Percentiles rank a stretch among this genome's conserved stretches.
Conservation (phyloP, 129 eudicot genomes). For the Centaurea solstitialis region DNA sequence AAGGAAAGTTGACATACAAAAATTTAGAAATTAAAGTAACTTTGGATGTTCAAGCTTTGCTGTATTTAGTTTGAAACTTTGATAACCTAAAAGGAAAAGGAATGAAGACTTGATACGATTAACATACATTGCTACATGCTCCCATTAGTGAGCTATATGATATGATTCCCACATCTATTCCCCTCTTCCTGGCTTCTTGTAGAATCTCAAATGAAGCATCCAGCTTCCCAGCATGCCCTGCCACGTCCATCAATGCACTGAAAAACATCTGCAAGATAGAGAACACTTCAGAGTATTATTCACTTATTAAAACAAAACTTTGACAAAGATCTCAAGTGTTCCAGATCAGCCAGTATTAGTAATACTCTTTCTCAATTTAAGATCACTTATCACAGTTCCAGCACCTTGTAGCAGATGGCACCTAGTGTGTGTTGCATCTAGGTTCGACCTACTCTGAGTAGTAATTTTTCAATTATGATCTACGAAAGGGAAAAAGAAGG, state of each 20-base stretch:
- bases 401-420: not conserved
- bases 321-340: not conserved
- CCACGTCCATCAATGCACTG: conserved; percentile 94
- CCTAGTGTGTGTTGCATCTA: not conserved
- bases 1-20: not conserved
- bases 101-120: not conserved
- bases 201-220: conserved; percentile 89
- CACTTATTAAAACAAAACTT: not conserved
- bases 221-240: conserved; percentile 89
- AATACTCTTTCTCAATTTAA: not conserved
- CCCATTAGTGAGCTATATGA: conserved; percentile 98
- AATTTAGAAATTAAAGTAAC: not conserved
- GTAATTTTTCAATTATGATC: not conserved
- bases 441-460: not conserved
- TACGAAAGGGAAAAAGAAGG: not conserved
- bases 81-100: conserved; percentile 1
- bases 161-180: conserved; percentile 69
- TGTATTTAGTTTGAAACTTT: not conserved
- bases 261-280: conserved; percentile 72
- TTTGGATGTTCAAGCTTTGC: not conserved
- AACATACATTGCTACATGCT: conserved; percentile 93
- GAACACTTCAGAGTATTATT: conserved; percentile 2
- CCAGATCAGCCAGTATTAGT: not conserved
- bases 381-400: not conserved
- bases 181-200: conserved; percentile 61